Percentiles rank a stretch among this genome's conserved stretches.
Conservation (phyloP, 179 eudicot species). For the Pouteria campechiana region DNA sequence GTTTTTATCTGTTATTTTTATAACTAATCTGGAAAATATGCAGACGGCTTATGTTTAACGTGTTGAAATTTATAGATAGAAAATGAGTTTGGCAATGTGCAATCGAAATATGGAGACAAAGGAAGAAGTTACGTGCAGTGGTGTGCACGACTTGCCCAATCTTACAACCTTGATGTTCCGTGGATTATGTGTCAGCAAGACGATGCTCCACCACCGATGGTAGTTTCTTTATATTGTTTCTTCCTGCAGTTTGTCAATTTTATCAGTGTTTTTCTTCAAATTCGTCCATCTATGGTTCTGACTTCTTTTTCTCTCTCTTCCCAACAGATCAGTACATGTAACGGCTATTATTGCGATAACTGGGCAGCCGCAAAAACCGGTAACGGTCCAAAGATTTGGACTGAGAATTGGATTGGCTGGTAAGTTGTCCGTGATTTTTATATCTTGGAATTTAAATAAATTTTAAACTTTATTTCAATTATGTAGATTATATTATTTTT, state of each 20-base stretch:
- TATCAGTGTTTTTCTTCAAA: not conserved
- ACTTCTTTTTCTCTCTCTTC: too few relatives aligned
- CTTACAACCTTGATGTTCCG: slow-evolving; percentile 9
- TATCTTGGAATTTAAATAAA: not conserved
- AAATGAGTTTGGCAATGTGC: slow-evolving; percentile 13
- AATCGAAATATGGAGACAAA: not conserved
- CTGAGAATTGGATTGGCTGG: slow-evolving; percentile 22
- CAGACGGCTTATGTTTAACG: not conserved
- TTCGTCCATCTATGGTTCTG: not conserved
- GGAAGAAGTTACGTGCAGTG: slow-evolving; percentile 11
- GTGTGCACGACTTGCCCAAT: slow-evolving; percentile 9
- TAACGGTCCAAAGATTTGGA: slow-evolving; percentile 12
- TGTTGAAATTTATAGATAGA: slow-evolving; percentile 14
- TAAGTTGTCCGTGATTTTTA: not conserved
- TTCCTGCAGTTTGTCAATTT: not conserved
- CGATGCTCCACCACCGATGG: slow-evolving; percentile 15
- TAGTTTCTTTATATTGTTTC: not conserved
- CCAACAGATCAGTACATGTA: slow-evolving; percentile 17
- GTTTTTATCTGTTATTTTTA: not conserved
- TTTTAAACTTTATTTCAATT: too few relatives aligned
- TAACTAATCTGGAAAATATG: not conserved
- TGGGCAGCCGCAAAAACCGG: slow-evolving; percentile 11
- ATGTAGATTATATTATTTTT: not conserved
- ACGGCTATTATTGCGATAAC: slow-evolving; percentile 15
- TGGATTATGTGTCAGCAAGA: slow-evolving; percentile 20